Evolutionary conservation across 306 rosid species (phyloP), one percentile per base, ranked within the genome.

Genomic region (Hippophae rhamnoides): DNA sequence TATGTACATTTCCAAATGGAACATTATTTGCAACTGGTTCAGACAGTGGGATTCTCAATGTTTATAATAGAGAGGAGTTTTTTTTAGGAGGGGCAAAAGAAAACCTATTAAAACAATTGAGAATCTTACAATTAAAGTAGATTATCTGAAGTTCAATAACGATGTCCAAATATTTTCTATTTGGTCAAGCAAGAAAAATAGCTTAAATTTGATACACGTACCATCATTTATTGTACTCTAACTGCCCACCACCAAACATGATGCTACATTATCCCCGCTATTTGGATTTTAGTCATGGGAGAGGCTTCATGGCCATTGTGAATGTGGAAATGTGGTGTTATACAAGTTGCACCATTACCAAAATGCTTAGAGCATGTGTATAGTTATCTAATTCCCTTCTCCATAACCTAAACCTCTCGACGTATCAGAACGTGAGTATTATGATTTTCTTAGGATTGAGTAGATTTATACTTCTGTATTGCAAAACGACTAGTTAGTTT

Each of bases 291-390:
- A 86, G 97, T 62, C 97, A 95, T 7, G 92, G 90, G 13, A 89
- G 97, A 23, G 95, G 95, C 41, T 89, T 81, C 83, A 83, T 89
- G 95, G 97, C 95, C 11, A 64, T 81, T 48, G 95, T 93, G 67
- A 87, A 80, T 18, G 79, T 41, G 97, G 97, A 57, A 89, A 70
- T 54, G 97, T 86, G 31, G 54, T 86, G 53, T 52, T 89, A 63
- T 89, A 81, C 71, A 77, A 71, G 73, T 41, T 74, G 54, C 80
- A 81, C 45, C 86, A 81, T 64, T 77, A 81, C 60, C 65, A 52
- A 44, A 70, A 70, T 50, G 82, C 79, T 6, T 74, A 73, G 67
- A 31, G 38, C 40, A 43, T 31, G 38, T 31, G 38, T 31, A 31
- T 4, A 31, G 38, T 2, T 31, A 31, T 31, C 38, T 31, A 31